These are phyloP conservation scores for Candida jianshihensis DNA, from an alignment of 805 yeast genomes.

Conservation along the genomic window DNA sequence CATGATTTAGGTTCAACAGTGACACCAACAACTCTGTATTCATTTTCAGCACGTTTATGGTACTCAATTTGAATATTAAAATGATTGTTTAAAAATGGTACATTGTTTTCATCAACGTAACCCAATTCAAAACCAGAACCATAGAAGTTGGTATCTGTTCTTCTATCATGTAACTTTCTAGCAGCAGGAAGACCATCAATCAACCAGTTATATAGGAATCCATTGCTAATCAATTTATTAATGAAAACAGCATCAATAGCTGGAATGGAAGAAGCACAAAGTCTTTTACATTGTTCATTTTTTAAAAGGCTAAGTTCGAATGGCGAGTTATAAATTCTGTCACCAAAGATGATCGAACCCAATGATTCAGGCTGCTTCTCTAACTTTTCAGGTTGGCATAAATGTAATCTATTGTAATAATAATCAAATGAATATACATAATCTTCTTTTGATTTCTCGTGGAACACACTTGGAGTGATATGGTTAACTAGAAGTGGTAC, in stretches of 20 bases:
- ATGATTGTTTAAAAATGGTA: constrained; percentile 71
- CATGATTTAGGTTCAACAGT: constrained; percentile 66
- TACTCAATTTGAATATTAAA: constrained; percentile 74
- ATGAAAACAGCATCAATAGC: constrained; percentile 68
- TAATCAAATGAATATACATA: constrained; percentile 73
- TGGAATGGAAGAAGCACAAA: constrained; percentile 58
- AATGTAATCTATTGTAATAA: constrained; percentile 76
- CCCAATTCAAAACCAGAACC: constrained; percentile 83
- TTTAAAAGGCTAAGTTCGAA: constrained; percentile 74
- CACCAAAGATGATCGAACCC: constrained; percentile 93
- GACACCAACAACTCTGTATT: constrained; percentile 87
- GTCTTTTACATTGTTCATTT: constrained; percentile 55
- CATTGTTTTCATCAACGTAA: constrained; percentile 45
- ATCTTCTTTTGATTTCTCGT: constrained; percentile 37
- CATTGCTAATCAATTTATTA: constrained; percentile 70
- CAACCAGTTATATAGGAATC: constrained; percentile 86
- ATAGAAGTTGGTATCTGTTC: constrained; percentile 57
- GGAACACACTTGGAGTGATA: constrained; percentile 67
- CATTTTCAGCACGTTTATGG: constrained; percentile 62
- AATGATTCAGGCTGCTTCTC: constrained; percentile 77
- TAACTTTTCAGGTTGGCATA: constrained; percentile 58
- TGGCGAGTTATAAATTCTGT: constrained; percentile 90
- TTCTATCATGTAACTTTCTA: constrained; percentile 44
- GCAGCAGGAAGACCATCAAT: constrained; percentile 95
- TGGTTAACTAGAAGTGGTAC: constrained; percentile 85